Base-by-base conservation (phyloP, 2,329 filamentous ascomycete species). In the Talaromyces marneffei region DNA sequence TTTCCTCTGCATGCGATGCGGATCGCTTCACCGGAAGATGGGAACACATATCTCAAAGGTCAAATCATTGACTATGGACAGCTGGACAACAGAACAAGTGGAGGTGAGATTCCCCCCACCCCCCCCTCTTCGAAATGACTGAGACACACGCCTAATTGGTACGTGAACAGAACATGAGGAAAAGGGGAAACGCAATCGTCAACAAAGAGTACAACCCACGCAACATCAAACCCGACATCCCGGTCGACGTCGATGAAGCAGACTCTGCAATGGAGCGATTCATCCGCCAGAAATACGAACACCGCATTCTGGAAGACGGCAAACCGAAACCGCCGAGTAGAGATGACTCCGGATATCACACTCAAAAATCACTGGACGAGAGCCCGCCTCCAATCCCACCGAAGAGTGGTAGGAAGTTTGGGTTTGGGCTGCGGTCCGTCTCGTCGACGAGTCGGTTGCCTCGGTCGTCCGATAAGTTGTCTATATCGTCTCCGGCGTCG, bases 11-110 rank as follows among this genome's bases (percentile, higher is more conserved):
- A 95, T 99, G 90, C 91, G 94, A 74, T 99, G 94, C 81, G 94
- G 92, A 59, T 85, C 92, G 59, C 85, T 97, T 71, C 94, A 99
- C 80, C 90, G 94, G 72, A 97, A 97, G 78, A 82, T 99, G 71
- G 94, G 94, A 64, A 97, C 94, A 42, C 94, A 99, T 76, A 91
- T 99, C 65, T 97, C 92, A 67, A 99, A 99, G 76, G 92, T 99
- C 80, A 99, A 99, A 78, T 97, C 92, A 39, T 78, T 99, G 78
- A 97, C 90, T 75, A 97, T 99, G 92, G 94, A 99, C 77, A 94
- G 89, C 67, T 99, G 94, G 94, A 87, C 90, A 54, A 88, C 88
- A 71, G 94, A 97, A 64, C 94, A 99, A 78, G 92, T 99, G 65
- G 94, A 99, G 78, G 92, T 96, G 80, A 77, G 85, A 55, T 18